These are phyloP conservation scores for Chrysanthemum lavandulifolium DNA, from an alignment of 129 eudicot genomes.

Conservation along the genomic window DNA sequence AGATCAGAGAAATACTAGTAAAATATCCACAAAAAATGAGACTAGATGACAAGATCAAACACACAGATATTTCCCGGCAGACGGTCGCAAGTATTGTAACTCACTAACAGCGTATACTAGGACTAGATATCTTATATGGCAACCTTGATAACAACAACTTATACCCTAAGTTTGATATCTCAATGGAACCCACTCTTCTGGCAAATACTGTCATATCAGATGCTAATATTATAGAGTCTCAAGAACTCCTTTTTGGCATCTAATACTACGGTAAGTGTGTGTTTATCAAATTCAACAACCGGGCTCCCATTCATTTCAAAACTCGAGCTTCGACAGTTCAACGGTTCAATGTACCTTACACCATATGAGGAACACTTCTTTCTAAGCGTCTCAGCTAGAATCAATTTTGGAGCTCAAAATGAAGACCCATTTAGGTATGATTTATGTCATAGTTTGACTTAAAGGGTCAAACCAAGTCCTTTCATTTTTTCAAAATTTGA, in stretches of 20 bases:
- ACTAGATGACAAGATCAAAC: slow-evolving; percentile 49
- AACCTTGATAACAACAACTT: slow-evolving; percentile 67
- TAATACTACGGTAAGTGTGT: slow-evolving; percentile 64
- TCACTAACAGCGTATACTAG: slow-evolving; percentile 56
- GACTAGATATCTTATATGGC: slow-evolving; percentile 72
- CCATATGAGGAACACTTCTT: slow-evolving; percentile 58
- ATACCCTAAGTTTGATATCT: slow-evolving; percentile 80
- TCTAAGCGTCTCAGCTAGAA: slow-evolving; percentile 74
- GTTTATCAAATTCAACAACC: slow-evolving; percentile 82
- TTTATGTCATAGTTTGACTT: neutral
- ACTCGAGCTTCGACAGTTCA: slow-evolving; percentile 81
- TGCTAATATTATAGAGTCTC: slow-evolving; percentile 47
- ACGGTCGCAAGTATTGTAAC: slow-evolving; percentile 61
- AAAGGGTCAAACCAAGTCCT: neutral
- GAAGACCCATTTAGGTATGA: slow-evolving; percentile 66
- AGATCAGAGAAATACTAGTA: slow-evolving; percentile 40
- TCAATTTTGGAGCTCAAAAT: slow-evolving; percentile 70
- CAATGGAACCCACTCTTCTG: slow-evolving; percentile 85
- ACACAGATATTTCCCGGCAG: slow-evolving; percentile 69
- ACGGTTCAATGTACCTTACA: slow-evolving; percentile 64
- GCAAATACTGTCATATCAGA: slow-evolving; percentile 77
- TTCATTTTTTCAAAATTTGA: neutral
- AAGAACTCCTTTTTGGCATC: slow-evolving; percentile 68
- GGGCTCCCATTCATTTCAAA: slow-evolving; percentile 85
- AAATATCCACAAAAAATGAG: slow-evolving; percentile 51